These are phyloP conservation scores for Penicillium taxi DNA, from an alignment of 495 filamentous ascomycete genomes.

Conservation along the genomic window DNA sequence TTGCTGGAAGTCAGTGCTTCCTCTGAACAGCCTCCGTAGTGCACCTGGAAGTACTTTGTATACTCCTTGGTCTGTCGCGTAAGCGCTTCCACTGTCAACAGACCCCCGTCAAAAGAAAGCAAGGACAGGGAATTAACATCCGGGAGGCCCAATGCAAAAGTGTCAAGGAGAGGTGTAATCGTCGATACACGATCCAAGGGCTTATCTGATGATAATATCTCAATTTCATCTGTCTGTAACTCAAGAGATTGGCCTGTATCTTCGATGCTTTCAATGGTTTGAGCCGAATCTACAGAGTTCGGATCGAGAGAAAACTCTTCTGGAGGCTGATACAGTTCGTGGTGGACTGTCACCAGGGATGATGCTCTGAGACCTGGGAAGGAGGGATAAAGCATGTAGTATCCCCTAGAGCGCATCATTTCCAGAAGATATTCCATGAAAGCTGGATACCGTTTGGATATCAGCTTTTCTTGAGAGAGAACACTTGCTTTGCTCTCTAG, in stretches of 20 bases:
- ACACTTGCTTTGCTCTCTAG: conserved; percentile 33
- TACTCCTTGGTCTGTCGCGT: conserved; percentile 20
- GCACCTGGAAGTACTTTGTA: conserved; percentile 25
- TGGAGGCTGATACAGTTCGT: conserved; percentile 59
- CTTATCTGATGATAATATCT: conserved; percentile 12
- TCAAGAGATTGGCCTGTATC: conserved; percentile 6
- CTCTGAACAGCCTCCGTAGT: conserved; percentile 28
- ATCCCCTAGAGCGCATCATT: conserved; percentile 62
- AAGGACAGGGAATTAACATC: conserved; percentile 25
- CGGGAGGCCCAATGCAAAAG: conserved; percentile 27
- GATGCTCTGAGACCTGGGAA: conserved; percentile 32
- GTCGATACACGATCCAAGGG: conserved; percentile 16
- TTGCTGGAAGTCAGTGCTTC: no score
- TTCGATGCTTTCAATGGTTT: conserved; percentile 6
- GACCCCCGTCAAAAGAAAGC: conserved; percentile 30
- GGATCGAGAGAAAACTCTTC: conserved; percentile 47
- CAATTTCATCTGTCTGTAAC: conserved; percentile 5
- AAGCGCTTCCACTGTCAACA: conserved; percentile 10
- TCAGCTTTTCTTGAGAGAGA: conserved; percentile 22
- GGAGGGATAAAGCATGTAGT: conserved; percentile 66
- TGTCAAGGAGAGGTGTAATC: conserved; percentile 27
- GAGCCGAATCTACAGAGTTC: background rate
- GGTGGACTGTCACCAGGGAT: conserved; percentile 59
- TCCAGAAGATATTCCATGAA: conserved; percentile 73
- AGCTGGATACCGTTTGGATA: conserved; percentile 57